Percentiles rank a stretch among this genome's conserved stretches.
phyloP scores from a whole-genome alignment of 2,329 filamentous ascomycete genomes.

The Diaporthe capsici region DNA sequence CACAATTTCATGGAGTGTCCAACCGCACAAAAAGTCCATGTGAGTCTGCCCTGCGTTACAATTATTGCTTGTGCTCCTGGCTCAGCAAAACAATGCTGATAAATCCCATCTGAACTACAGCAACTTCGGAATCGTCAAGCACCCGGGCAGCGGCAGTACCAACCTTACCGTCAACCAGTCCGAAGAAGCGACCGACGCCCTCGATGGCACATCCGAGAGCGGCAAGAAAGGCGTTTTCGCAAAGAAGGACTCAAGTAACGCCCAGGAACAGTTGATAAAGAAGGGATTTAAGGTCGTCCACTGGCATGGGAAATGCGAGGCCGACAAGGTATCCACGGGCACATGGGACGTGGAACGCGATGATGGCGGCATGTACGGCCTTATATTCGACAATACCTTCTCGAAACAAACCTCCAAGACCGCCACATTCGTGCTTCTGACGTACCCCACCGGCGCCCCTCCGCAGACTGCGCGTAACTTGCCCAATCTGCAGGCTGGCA shows the following conservation, averaged over 20 bases:
- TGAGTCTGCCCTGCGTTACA: constrained; percentile 54
- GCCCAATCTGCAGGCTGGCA: constrained; percentile 66
- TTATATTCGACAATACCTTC: constrained; percentile 99
- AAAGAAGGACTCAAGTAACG: constrained; percentile 71
- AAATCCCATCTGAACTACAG: constrained; percentile 53
- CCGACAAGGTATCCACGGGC: constrained; percentile 93
- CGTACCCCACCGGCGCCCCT: constrained; percentile 86
- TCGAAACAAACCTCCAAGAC: constrained; percentile 96
- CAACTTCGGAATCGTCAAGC: constrained; percentile 98
- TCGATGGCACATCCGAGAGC: constrained; percentile 47
- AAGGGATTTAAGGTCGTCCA: constrained; percentile 79
- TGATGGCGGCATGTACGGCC: constrained; percentile 92
- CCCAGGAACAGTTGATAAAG: constrained; percentile 73
- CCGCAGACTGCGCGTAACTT: constrained; percentile 82
- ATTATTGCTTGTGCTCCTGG: not conserved
- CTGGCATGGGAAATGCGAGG: constrained; percentile 96
- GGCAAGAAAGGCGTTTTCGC: constrained; percentile 63
- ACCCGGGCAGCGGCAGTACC: constrained; percentile 80
- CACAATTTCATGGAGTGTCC: constrained; percentile 97
- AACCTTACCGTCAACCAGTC: constrained; percentile 59
- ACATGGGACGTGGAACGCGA: constrained; percentile 83
- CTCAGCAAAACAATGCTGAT: constrained; percentile 9
- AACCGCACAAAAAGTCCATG: constrained; percentile 98
- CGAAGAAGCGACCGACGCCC: constrained; percentile 57
- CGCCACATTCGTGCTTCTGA: constrained; percentile 93